Evolutionary conservation across 805 yeast species (phyloP), one percentile per base, ranked within the genome.

Genomic region (Jamesozyma piceae): DNA sequence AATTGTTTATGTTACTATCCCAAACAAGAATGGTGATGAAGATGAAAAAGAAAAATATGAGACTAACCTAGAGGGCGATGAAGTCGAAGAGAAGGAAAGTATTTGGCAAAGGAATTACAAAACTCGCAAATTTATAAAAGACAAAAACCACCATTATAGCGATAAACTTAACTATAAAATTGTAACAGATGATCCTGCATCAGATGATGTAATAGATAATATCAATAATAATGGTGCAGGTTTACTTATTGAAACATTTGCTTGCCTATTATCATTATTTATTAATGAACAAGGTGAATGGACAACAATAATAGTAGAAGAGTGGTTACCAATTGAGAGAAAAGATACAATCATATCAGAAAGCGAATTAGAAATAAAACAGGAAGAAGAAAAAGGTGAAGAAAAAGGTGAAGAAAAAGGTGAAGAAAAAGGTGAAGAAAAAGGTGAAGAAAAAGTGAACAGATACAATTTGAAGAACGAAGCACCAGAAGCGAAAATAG

Each of bases 211-310:
- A 1, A 22, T 59, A n/a, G 59, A 59, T 24, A 52, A 53, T 24
- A 40, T 52, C 5, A 51, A 55, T 28, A 41, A 47, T 19, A 55
- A 50, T 27, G 64, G 60, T 10, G 28, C 57, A 6, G 53, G 51
- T 6, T 38, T 62, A 24, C 18, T 59, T 1, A 47, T 62, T 2
- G 67, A 63, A 40, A 42, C 50, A 13, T 55, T 61, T 37, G 48
- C 51, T n/a, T 51, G 58, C 1, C 40, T 63, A 22, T 42, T 62
- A 29, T 52, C 65, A 5, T 45, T 63, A 19, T 62, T 63, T 30
- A 51, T 62, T 9, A 49, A 58, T 41, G 64, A 58, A 37, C 47
- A 50, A 14, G 65, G 65, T 6, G 58, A 61, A 26, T 63, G 66
- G 67, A 41, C 44, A 18, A 51, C 54, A 19, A 36, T 56, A 10